Base-by-base conservation (phyloP, 108 stramenopile species). In the Pseudonitzschia multistriata region DNA sequence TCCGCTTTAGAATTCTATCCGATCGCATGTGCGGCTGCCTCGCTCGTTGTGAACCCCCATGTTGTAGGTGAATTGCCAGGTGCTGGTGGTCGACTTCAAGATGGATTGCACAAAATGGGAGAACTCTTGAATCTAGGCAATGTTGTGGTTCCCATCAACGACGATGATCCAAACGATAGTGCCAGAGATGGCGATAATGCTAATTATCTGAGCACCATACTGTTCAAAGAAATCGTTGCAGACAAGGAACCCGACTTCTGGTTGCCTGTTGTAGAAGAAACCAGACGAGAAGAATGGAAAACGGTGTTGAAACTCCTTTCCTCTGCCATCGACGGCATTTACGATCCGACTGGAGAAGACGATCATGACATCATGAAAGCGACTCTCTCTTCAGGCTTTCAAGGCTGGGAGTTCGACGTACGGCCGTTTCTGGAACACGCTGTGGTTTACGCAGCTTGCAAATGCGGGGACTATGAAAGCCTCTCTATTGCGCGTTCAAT, bases 351-450 rank as follows among this genome's bases (percentile, higher is more conserved):
- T 30, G 77, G 70, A 14, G 74, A 74, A 31, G 56, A 66, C 37
- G 48, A 79, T 6, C 36, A 73, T 45, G 78, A 78, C 19, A 64
- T 73, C 31, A 61, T 78, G 50, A 17, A 52, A 14, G 62, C 73
- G 17, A 40, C 65, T 19, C 42, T 74, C 21, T 14, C 54, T 10
- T n/a, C 57, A 17, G 69, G 70, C 13, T 81, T 71, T 55, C 60
- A 71, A 48, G 71, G 50, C 19, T 93, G 92, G 92, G 88, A 87
- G 33, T 83, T 88, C 62, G 88, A 93, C 62, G 79, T 76, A 21
- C 57, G 90, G 31, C 86, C 88, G 49, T 77, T 94, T 37, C 34
- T 94, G 19, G 93, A 94, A 27, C 78, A 88, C 64, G 80, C 84
- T 24, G 49, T 91, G 27, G 88, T 86, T 28, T 81, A 88, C 60